Evolutionary conservation across 768 basidiomycete species (phyloP), one percentile per base, ranked within the genome.

Genomic region (Hypholoma sublateritium): DNA sequence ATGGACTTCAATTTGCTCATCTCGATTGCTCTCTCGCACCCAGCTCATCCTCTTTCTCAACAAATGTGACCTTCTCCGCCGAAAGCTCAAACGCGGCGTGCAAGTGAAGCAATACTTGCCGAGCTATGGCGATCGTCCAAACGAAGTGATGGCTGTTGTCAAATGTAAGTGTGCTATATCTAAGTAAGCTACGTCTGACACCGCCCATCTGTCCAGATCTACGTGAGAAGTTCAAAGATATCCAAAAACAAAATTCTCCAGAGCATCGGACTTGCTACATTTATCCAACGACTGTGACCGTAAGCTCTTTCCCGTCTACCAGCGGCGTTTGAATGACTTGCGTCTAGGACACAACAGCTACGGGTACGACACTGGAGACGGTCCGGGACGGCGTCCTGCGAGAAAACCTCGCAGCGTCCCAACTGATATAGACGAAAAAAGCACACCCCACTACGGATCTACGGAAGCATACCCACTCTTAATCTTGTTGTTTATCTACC

Each of bases 1-100:
- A 13, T 91, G 89, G 89, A 85, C 81, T 48, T 79, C 82, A 9
- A 82, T 91, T 59, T 86, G 86, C 66, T 79, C 81, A 36, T 84
- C 85, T 24, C 81, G 82, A 59, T 76, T 91, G 3, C 73, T 91
- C n/a, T 73, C 77, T 6, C 80, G 76, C 55, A 80, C 82, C 2
- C 80, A 83, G 61, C 72, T 89, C 25, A 81, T 89, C 55, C 71
- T 87, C 49, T 88, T 87, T 66, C 75, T 86, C 58, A 86, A 84
- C 70, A 85, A 87, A 67, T 83, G 85, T 58, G 91, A 92, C 61
- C 69, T 92, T 5, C 71, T 92, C 19, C 75, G 83, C 57, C 72
- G 81, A 65, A 89, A 90, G 69, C 77, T 91, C 41, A 77, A 79
- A 50, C 75, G 75, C n/a, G 85, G 85, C 8, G 73, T 83, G 43